Evolutionary conservation across 2,329 filamentous ascomycete species (phyloP).

Genomic region (Neospermospora avenae): DNA sequence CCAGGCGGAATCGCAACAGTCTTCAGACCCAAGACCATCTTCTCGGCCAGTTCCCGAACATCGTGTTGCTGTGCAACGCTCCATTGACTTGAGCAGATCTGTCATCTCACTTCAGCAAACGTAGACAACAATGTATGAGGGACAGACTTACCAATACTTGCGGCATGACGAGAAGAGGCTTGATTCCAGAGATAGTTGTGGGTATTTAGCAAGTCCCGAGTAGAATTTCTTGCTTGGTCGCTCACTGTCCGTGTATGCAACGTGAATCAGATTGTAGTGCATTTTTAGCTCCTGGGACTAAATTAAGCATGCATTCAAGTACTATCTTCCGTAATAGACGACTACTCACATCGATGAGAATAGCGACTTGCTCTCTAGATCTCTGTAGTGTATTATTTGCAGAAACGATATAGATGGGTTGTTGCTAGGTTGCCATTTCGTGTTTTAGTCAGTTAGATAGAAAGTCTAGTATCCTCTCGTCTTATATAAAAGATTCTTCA

Average conservation of each 20-base stretch:
- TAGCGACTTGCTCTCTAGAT: constrained; percentile 12
- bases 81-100: constrained; percentile 19
- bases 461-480: not conserved
- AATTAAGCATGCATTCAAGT: not conserved
- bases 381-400: constrained; percentile 9
- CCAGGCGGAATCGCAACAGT: constrained; percentile 11
- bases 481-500: too few relatives aligned
- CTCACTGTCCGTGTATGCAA: constrained; percentile 6
- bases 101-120: not conserved
- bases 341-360: constrained; percentile 2
- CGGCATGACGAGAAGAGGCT: not conserved
- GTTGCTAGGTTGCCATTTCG: not conserved
- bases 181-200: constrained; percentile 3
- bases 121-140: not conserved
- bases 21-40: constrained; percentile 7
- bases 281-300: not conserved
- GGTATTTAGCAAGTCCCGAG: not conserved
- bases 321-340: too few relatives aligned
- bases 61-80: constrained; percentile 2
- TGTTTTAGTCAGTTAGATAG: not conserved
- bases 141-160: not conserved
- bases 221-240: not conserved
- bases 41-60: not conserved
- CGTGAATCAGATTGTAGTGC: constrained; percentile 6
- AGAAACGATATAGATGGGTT: constrained; percentile 7